Conservation (phyloP, 169 alveolate species). For the Plasmodium fragile region DNA sequence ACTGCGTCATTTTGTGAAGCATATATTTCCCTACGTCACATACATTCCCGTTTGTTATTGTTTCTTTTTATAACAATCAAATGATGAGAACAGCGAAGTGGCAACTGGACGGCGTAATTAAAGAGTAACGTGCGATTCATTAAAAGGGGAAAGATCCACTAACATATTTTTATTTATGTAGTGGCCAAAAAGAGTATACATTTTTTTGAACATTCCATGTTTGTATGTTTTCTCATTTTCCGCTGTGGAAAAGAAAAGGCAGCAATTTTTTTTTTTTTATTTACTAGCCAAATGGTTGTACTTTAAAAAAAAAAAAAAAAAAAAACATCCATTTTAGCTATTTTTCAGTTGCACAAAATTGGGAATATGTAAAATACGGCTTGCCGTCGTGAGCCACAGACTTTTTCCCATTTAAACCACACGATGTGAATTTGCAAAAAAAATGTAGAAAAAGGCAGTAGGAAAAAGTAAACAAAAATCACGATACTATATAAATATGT, state of each 20-base stretch:
- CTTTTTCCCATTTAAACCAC: not conserved
- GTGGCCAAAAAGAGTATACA: not conserved
- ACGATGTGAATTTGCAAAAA: not conserved
- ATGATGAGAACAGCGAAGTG: not conserved
- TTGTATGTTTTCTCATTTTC: not conserved
- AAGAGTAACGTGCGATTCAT: not conserved
- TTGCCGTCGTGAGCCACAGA: not conserved
- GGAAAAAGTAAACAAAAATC: not conserved
- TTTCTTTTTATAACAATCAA: not conserved
- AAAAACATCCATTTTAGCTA: not conserved
- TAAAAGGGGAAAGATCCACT: not conserved
- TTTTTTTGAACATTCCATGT: not conserved
- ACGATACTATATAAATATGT: not conserved
- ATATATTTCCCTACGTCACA: not conserved
- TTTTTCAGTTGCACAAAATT: not conserved
- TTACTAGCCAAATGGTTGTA: not conserved
- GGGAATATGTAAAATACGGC: slow-evolving; percentile 2
- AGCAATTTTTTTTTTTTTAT: not conserved
- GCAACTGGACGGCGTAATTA: not conserved
- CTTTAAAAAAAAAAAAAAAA: not conserved
- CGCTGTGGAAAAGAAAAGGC: not conserved
- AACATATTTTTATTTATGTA: not conserved
- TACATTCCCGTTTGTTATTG: not conserved
- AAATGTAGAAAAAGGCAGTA: not conserved
- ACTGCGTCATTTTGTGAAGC: not conserved